Conservation (phyloP, 176 grass and related monocot species). For the Carex myosuroides region DNA sequence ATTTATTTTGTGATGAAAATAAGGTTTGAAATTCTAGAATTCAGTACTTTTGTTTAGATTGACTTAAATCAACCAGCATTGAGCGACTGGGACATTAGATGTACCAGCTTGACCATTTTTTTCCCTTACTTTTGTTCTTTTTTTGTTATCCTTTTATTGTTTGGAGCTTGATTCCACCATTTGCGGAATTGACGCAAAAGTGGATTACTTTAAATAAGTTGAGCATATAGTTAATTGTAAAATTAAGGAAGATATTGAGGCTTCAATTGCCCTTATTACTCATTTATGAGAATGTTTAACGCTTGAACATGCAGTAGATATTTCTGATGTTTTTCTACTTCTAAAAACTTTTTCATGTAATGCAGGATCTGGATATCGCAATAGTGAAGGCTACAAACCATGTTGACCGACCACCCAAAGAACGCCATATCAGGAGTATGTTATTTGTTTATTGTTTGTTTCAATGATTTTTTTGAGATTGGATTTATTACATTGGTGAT, state of each 20-base stretch:
- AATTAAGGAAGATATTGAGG: not conserved
- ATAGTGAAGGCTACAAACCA: conserved; percentile 45
- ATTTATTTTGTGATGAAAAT: not conserved
- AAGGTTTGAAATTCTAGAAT: not conserved
- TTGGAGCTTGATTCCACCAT: not conserved
- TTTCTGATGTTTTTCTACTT: not conserved
- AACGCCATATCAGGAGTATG: conserved; percentile 32
- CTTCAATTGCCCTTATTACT: not conserved
- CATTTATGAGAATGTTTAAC: not conserved
- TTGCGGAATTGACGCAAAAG: not conserved
- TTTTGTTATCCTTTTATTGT: not conserved
- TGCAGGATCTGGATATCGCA: conserved; percentile 35
- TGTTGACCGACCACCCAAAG: conserved; percentile 35
- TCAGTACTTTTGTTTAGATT: not conserved
- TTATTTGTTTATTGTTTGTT: not conserved
- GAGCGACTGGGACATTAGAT: not conserved
- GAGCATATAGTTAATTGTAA: not conserved
- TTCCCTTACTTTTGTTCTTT: not conserved
- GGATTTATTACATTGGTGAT: not conserved
- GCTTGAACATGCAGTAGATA: not conserved
- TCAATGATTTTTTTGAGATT: not conserved
- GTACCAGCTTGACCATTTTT: not conserved
- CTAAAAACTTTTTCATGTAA: not conserved
- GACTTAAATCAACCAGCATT: not conserved
- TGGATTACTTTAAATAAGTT: not conserved